Percentiles rank a stretch among this genome's conserved stretches.
Conservation (phyloP, 2,329 filamentous ascomycete species). For the Purpureocillium takamizusanense region DNA sequence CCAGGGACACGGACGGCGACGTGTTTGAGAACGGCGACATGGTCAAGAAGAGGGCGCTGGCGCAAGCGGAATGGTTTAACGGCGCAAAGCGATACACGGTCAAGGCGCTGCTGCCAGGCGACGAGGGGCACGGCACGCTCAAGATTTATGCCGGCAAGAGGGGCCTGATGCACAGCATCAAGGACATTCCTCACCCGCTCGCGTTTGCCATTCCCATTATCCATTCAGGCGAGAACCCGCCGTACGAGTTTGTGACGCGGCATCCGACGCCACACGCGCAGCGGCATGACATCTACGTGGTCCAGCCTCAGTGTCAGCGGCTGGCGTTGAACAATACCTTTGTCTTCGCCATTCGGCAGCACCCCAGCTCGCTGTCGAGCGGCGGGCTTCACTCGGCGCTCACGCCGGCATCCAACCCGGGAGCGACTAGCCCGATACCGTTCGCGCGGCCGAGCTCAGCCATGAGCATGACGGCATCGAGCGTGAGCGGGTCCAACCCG, state of each 20-base stretch:
- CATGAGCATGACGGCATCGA: constrained; percentile 55
- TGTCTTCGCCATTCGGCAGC: constrained; percentile 90
- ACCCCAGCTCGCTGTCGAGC: constrained; percentile 52
- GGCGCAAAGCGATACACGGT: constrained; percentile 87
- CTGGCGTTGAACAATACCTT: constrained; percentile 95
- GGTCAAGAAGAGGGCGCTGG: constrained; percentile 75
- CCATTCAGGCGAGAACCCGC: constrained; percentile 85
- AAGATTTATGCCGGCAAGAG: constrained; percentile 92
- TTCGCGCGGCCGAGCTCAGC: constrained; percentile 52
- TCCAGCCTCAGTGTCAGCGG: constrained; percentile 84
- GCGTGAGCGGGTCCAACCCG: constrained; percentile 47
- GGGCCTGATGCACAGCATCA: constrained; percentile 94
- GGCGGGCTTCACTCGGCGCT: constrained; percentile 22
- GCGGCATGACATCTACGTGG: constrained; percentile 91
- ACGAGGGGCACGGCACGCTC: constrained; percentile 79
- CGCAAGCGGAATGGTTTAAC: constrained; percentile 84
- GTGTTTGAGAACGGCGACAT: constrained; percentile 86
- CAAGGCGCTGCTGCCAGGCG: constrained; percentile 83
- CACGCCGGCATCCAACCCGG: constrained; percentile 37
- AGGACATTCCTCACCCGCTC: constrained; percentile 87
- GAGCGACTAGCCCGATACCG: constrained; percentile 48
- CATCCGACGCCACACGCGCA: constrained; percentile 98
- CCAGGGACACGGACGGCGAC: constrained; percentile 80
- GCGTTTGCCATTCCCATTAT: constrained; percentile 84
- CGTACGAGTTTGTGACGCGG: constrained; percentile 84